Conservation (phyloP, 73 alveolate genomes). For the Tetrahymena borealis region DNA sequence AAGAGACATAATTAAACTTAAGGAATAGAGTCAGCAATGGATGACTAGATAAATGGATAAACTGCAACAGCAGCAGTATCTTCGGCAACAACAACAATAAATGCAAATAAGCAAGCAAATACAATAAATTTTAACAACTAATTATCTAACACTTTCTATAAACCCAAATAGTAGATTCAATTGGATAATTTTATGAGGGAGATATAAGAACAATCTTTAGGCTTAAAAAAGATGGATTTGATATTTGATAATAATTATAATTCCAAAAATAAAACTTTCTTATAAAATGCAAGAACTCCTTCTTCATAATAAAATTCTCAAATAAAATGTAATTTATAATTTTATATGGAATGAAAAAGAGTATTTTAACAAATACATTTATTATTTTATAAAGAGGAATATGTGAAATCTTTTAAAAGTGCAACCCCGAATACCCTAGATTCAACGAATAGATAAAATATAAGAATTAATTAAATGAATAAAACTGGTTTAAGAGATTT, state of each 20-base stretch:
- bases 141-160: background rate
- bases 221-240: background rate
- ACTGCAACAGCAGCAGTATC: no score
- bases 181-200: background rate
- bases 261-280: background rate
- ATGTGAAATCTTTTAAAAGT: background rate
- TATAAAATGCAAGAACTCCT: background rate
- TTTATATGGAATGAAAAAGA: no score
- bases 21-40: background rate
- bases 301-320: background rate
- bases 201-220: background rate
- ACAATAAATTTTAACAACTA: background rate
- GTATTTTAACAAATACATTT: no score
- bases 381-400: background rate
- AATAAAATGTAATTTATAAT: background rate
- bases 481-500: background rate
- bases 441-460: background rate
- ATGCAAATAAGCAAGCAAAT: background rate
- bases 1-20: background rate
- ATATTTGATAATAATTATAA: background rate
- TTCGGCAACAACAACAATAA: background rate
- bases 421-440: background rate
- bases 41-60: background rate
- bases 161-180: background rate
- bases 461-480: background rate